Evolutionary conservation across 2,329 filamentous ascomycete species (phyloP), one percentile per base, ranked within the genome.

Genomic region (Botrytis hyacinthi): DNA sequence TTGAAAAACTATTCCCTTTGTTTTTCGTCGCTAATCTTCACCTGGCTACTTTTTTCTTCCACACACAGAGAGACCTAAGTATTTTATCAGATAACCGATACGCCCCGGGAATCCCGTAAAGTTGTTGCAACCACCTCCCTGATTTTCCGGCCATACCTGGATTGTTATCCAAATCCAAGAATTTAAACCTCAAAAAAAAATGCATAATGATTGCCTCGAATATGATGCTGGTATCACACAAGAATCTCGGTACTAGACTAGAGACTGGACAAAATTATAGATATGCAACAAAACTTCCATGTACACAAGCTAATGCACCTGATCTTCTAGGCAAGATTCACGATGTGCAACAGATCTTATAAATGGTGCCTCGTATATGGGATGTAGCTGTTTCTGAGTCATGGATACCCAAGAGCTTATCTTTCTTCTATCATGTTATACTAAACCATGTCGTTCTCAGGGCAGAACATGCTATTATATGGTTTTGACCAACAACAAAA

Each of bases 31-130:
- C n/a, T 32, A 18, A 57, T 18, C 6, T 18, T 57, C 6, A 29
- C 6, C n/a, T 29, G n/a, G 14, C 0, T 1, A 29, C 6, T 18
- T 29, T 2, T 1, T 42, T 16, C 22, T 26, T 9, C 5, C 10
- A 40, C 10, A 4, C 26, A 26, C 0, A 16, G 1, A 61, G 35
- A 40, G 32, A 22, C 7, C 14, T 2, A 16, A 3, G 3, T n/a
- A 61, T 2, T n/a, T 22, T 6, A n/a, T 18, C 32, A 62, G 35
- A 18, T 40, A 18, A 12, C 6, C 20, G 5, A 60, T 3, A 26
- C 2, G 7, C 12, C 14, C 7, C 14, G 26, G 12, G 3, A 16
- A 42, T 40, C 3, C 12, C 8, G 26, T 22, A 62, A 14, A 62
- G 22, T 26, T 37, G 12, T 4, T 61, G 5, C 9, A 14, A 14